phyloP scores from a whole-genome alignment of 495 filamentous ascomycete genomes.

The Tuber umbilicatum region DNA sequence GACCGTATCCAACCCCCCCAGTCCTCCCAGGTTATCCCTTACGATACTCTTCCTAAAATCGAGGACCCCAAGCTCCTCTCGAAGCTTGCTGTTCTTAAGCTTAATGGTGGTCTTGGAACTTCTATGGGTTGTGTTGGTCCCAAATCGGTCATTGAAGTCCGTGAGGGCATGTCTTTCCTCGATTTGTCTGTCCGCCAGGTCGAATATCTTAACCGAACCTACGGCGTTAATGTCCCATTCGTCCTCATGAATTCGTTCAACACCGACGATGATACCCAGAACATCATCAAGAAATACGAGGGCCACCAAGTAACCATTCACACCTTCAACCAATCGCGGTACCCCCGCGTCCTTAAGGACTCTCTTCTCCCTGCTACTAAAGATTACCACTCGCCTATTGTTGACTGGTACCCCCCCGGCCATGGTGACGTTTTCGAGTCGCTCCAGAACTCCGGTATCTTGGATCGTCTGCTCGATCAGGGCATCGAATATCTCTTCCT shows the following conservation, averaged over 20 bases:
- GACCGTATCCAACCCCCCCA: constrained; percentile 90
- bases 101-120: constrained; percentile 98
- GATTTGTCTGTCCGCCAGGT: constrained; percentile 98
- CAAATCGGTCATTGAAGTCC: constrained; percentile 99
- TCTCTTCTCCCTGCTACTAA: constrained; percentile 94
- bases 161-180: constrained; percentile 99
- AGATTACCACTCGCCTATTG: constrained; percentile 74
- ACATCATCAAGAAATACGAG: constrained; percentile 99
- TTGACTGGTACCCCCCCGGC: constrained; percentile 97
- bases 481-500: constrained; percentile 98
- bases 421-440: constrained; percentile 99
- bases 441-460: constrained; percentile 96
- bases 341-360: constrained; percentile 95
- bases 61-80: constrained; percentile 88
- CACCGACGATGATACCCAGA: constrained; percentile 94
- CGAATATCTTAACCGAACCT: constrained; percentile 97
- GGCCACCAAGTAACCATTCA: constrained; percentile 98
- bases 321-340: constrained; percentile 99
- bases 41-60: constrained; percentile 73
- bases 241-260: constrained; percentile 99
- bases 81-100: constrained; percentile 97
- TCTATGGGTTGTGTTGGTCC: constrained; percentile 99
- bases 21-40: constrained; percentile 85
- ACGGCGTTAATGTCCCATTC: constrained; percentile 95
- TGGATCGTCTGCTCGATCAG: constrained; percentile 89